Evolutionary conservation across 2,329 filamentous ascomycete genomes (phyloP).

Genomic region (Fusarium aywerte): DNA sequence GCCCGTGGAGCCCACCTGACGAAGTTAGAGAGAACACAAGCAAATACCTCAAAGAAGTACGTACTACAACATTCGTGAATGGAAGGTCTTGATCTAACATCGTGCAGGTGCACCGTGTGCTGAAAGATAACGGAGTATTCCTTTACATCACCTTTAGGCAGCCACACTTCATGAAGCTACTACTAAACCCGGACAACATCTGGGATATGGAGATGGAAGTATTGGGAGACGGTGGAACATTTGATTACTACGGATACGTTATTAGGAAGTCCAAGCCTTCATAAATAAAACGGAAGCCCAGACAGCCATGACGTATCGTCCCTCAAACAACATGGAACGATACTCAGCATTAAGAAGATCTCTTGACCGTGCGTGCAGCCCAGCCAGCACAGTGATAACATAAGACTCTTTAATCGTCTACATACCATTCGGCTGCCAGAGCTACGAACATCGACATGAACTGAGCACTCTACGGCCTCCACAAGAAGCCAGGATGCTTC

Average conservation of each 20-base stretch:
- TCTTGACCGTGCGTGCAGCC: neutral
- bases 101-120: neutral
- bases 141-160: slow-evolving; percentile 5
- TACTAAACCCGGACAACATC: neutral
- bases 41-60: slow-evolving; percentile 1
- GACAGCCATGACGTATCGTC: fast-evolving
- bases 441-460: no score
- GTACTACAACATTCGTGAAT: fast-evolving
- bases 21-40: slow-evolving; percentile 4
- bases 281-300: neutral
- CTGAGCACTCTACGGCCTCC: slow-evolving; percentile 2
- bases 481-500: slow-evolving; percentile 25
- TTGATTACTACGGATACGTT: neutral
- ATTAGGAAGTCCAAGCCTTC: neutral
- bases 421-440: no score
- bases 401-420: no score
- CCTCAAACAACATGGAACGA: neutral
- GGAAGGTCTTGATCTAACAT: neutral
- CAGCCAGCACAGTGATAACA: no score
- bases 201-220: neutral
- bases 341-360: neutral
- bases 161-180: neutral
- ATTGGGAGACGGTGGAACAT: neutral
- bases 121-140: neutral
- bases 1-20: neutral